Percentiles rank a stretch among this genome's conserved stretches.
Evolutionary conservation across 1,284 basidiomycete genomes (phyloP).

Genomic region (Cystobasidium pallidum): DNA sequence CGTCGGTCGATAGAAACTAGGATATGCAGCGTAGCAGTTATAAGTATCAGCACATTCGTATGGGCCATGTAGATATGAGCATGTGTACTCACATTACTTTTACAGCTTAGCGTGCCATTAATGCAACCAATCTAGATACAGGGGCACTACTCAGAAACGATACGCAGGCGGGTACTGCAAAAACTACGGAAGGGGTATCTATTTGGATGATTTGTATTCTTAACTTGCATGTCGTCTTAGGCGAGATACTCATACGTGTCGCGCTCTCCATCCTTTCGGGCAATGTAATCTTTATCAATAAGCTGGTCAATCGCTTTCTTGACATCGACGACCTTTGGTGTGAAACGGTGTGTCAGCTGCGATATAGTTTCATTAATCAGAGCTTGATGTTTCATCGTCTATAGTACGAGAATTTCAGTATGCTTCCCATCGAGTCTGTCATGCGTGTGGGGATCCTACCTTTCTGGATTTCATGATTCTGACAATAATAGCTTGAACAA

Average conservation of each 20-base stretch:
- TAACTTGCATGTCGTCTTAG: background rate
- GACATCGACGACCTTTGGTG: constrained; percentile 88
- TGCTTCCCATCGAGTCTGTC: background rate
- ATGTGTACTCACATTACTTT: background rate
- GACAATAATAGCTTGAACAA: constrained; percentile 67
- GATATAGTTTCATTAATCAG: constrained; percentile 93
- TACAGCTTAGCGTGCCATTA: background rate
- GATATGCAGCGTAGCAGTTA: too few relatives aligned
- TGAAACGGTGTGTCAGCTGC: constrained; percentile 85
- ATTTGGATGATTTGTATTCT: background rate
- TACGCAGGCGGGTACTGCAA: background rate
- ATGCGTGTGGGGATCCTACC: constrained; percentile 50
- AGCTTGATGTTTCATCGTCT: constrained; percentile 94
- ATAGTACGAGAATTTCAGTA: constrained; percentile 40
- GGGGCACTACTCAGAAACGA: background rate
- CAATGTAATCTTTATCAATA: constrained; percentile 97
- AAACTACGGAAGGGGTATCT: constrained; percentile 1
- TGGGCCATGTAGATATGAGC: background rate
- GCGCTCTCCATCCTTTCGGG: constrained; percentile 61
- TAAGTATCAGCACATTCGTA: background rate
- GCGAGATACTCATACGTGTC: constrained; percentile 48
- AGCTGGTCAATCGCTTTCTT: constrained; percentile 87
- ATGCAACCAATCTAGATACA: constrained; percentile 3
- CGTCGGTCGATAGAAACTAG: background rate
- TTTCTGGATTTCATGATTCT: constrained; percentile 97